Percentiles rank a stretch among this genome's conserved stretches.
phyloP scores from a whole-genome alignment of 495 filamentous ascomycete genomes.

The Tuber melanosporum region DNA sequence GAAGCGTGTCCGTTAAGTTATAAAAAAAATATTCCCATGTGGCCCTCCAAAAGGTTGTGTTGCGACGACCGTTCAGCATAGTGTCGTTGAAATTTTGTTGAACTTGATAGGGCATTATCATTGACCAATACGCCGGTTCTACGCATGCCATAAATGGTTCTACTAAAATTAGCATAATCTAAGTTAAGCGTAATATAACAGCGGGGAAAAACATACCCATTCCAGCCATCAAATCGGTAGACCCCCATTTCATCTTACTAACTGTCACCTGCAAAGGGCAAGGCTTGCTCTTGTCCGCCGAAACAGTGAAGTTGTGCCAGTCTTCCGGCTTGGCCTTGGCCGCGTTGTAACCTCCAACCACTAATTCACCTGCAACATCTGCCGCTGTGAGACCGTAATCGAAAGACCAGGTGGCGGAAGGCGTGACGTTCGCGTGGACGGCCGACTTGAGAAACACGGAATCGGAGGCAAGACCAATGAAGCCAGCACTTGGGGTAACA shows the following conservation, averaged over 20 bases:
- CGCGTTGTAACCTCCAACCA: slow-evolving; percentile 37
- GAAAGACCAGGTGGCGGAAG: slow-evolving; percentile 32
- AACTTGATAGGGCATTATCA: slow-evolving; percentile 29
- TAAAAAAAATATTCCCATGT: slow-evolving; percentile 36
- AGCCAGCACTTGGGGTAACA: slow-evolving; percentile 24
- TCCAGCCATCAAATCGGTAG: slow-evolving; percentile 23
- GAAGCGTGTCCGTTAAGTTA: slow-evolving; percentile 26
- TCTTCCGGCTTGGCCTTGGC: slow-evolving; percentile 18
- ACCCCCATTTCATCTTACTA: slow-evolving; percentile 29
- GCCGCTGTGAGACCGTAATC: slow-evolving; percentile 26
- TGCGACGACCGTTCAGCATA: slow-evolving; percentile 16
- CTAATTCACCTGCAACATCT: slow-evolving; percentile 22
- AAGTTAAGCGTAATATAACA: slow-evolving; percentile 2
- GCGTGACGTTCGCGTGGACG: slow-evolving; percentile 15
- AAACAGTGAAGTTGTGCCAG: slow-evolving; percentile 31
- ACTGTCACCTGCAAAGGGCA: slow-evolving; percentile 37
- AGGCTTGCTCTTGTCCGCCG: slow-evolving; percentile 31
- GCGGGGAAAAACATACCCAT: slow-evolving; percentile 14
- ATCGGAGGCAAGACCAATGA: slow-evolving; percentile 32
- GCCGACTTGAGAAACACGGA: slow-evolving; percentile 31
- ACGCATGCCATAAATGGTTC: slow-evolving; percentile 36
- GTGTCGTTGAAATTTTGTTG: slow-evolving; percentile 39
- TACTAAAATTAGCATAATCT: slow-evolving; percentile 3
- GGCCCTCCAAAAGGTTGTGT: slow-evolving; percentile 19
- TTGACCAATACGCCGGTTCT: slow-evolving; percentile 39